phyloP scores from a whole-genome alignment of 768 basidiomycete genomes.

The Mycena olivaceomarginata region DNA sequence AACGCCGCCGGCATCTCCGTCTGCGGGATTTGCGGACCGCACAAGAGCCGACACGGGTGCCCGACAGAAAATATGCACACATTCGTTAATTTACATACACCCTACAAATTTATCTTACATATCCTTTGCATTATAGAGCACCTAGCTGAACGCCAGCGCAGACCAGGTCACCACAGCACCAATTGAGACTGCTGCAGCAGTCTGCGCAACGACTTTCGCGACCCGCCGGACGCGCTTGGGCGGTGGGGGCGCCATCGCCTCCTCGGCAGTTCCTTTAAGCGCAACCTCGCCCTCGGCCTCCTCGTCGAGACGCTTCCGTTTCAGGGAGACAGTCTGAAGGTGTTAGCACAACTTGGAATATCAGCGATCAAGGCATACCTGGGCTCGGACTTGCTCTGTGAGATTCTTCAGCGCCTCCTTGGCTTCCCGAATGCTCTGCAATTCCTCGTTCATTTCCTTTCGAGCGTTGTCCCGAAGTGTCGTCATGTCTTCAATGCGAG shows the following conservation, averaged over 20 bases:
- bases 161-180: conserved; percentile 87
- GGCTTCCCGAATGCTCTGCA: conserved; percentile 64
- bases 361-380: conserved; percentile 53
- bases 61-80: background rate
- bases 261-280: conserved; percentile 48
- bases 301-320: conserved; percentile 77
- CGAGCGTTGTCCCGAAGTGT: conserved; percentile 63
- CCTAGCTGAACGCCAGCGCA: conserved; percentile 78
- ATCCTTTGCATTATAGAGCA: conserved; percentile 37
- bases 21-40: conserved; percentile 7
- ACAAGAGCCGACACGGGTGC: conserved; percentile 7
- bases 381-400: conserved; percentile 52
- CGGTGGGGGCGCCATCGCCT: conserved; percentile 46
- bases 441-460: conserved; percentile 66
- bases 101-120: conserved; percentile 22
- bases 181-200: conserved; percentile 77
- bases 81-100: conserved; percentile 37
- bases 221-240: conserved; percentile 69
- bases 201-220: conserved; percentile 68
- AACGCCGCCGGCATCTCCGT: conserved; percentile 15
- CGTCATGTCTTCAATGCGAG: conserved; percentile 63
- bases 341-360: conserved; percentile 40
- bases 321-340: conserved; percentile 64
- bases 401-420: conserved; percentile 59
- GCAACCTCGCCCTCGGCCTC: conserved; percentile 63